Percentiles rank a stretch among this genome's conserved stretches.
Evolutionary conservation across 257 asterid genomes (phyloP).

Genomic region (Plantago ovata): DNA sequence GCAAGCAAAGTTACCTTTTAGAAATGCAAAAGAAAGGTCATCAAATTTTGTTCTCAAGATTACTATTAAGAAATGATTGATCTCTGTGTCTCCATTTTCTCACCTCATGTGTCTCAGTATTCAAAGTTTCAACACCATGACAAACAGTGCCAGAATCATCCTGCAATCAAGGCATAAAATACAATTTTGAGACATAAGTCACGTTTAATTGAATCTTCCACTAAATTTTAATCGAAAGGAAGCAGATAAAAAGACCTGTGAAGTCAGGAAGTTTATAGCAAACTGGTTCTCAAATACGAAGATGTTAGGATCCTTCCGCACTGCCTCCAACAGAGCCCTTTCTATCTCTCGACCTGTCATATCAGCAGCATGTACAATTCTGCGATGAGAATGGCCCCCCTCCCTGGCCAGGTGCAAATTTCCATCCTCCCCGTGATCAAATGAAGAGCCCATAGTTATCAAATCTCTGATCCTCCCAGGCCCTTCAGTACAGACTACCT

Average conservation of each 20-base stretch:
- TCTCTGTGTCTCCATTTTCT: conserved; percentile 10
- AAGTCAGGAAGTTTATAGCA: conserved; percentile 87
- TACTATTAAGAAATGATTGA: background rate
- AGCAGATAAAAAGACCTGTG: conserved; percentile 42
- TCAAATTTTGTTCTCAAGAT: conserved; percentile 9
- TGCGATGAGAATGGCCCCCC: conserved; percentile 96
- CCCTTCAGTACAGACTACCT: conserved; percentile 99
- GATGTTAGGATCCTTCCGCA: conserved; percentile 72
- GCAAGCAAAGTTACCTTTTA: conserved; percentile 92
- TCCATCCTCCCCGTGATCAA: conserved; percentile 99
- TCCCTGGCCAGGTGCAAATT: conserved; percentile 95
- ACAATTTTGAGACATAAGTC: too few relatives aligned
- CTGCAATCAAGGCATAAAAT: conserved; percentile 38
- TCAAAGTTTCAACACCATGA: conserved; percentile 84
- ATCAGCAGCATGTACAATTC: conserved; percentile 98
- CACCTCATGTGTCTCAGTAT: conserved; percentile 82
- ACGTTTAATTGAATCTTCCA: background rate
- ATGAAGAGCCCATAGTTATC: conserved; percentile 99
- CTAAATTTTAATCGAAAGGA: too few relatives aligned
- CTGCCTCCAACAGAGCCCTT: conserved; percentile 91
- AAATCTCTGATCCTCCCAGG: conserved; percentile 91
- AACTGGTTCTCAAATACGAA: conserved; percentile 86
- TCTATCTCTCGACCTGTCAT: conserved; percentile 98
- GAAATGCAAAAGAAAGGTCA: conserved; percentile 9
- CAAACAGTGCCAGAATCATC: conserved; percentile 75